Evolutionary conservation across 768 basidiomycete species (phyloP).

Genomic region (Cystobasidium ongulense): DNA sequence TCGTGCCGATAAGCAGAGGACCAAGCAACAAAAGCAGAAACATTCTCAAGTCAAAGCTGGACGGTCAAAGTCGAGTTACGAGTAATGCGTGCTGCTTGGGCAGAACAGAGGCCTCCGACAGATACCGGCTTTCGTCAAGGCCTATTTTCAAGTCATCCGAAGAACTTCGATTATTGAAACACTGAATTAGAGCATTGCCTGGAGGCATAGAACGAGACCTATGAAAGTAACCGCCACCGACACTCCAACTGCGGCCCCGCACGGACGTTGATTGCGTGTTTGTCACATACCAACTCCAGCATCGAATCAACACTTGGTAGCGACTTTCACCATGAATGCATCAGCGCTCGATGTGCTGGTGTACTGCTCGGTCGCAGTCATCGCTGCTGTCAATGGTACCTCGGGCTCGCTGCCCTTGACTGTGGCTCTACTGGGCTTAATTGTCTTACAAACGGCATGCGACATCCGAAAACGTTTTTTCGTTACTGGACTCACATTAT

Average conservation of each 20-base stretch:
- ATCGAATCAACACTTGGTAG: not conserved
- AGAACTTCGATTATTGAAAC: too few species aligned
- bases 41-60: not conserved
- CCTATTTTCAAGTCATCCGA: too few species aligned
- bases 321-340: not conserved
- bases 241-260: not conserved
- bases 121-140: not conserved
- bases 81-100: not conserved
- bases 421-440: not conserved
- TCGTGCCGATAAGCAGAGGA: conserved; percentile 1
- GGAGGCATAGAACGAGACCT: too few species aligned
- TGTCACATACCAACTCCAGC: not conserved
- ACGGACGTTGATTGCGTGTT: not conserved
- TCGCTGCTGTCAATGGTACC: not conserved
- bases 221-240: too few species aligned
- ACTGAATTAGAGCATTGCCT: too few species aligned
- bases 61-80: not conserved
- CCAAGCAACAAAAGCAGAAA: conserved; percentile 7
- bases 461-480: not conserved
- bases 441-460: not conserved
- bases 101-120: not conserved
- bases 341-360: not conserved
- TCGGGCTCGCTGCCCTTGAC: not conserved
- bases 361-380: not conserved
- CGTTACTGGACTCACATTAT: not conserved